These are phyloP conservation scores for Fusarium citri DNA, from an alignment of 2,329 filamentous ascomycete genomes.

Conservation along the genomic window DNA sequence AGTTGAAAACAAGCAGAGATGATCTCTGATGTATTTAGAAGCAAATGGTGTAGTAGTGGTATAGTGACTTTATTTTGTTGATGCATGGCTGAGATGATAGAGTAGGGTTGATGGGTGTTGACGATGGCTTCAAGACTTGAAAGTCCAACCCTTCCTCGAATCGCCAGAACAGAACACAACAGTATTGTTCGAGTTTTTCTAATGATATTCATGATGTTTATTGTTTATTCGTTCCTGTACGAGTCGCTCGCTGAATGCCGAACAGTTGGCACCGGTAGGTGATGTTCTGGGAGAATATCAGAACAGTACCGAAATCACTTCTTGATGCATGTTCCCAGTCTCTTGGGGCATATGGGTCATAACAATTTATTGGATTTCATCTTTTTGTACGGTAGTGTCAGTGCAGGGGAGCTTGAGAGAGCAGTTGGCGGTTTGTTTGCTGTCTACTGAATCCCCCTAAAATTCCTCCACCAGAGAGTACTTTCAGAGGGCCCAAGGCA, in stretches of 20 bases:
- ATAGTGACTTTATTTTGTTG: rapidly evolving
- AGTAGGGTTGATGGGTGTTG: neutral
- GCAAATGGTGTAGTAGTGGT: neutral
- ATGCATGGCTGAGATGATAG: neutral
- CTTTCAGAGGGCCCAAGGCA: conserved; percentile 5
- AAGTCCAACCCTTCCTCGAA: neutral
- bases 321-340: neutral
- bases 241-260: neutral
- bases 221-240: neutral
- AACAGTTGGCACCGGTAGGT: neutral
- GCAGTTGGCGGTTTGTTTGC: conserved; percentile 10
- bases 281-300: neutral
- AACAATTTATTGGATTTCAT: neutral
- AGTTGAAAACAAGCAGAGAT: neutral
- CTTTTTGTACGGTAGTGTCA: neutral
- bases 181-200: neutral
- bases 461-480: neutral
- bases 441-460: neutral
- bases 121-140: neutral
- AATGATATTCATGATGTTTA: neutral
- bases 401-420: neutral
- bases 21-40: neutral
- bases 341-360: neutral
- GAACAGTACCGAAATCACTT: conserved; percentile 3
- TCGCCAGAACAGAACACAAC: neutral